Base-by-base conservation (phyloP, 306 rosid genomes). In the Ormosia semicastrata region DNA sequence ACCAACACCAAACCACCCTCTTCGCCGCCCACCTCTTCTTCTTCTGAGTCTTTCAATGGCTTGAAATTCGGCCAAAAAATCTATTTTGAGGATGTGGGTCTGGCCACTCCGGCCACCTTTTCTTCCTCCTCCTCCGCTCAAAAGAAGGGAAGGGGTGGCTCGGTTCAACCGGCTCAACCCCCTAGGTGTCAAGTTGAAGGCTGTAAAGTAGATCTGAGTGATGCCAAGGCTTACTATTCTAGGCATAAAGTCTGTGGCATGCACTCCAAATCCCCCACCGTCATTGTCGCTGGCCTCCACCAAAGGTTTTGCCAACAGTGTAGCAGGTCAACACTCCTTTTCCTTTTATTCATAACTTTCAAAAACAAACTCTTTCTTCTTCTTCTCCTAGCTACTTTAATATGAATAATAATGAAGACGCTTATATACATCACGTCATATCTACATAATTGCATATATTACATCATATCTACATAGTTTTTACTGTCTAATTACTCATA, bases 251-350 rank as follows among this genome's bases (percentile, higher is more conserved):
- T 95, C 43, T 93, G 98, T 77, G 85, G 73, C 65, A 86, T 86
- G 91, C 99, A 95, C 82, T 95, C 99, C 40, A 95, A 93, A 75
- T 88, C 92, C 10, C 97, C 99, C 4, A 86, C 71, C 47, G 99
- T 91, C 82, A 58, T 84, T 80, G 98, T 95, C 53, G 84, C 89
- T 75, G 96, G 96, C 6, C 82, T 90, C 15, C 88, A 91, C 63
- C 98, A 95, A 79, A 87, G 99, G 88, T 95, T 95, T 90, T 95
- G 99, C 78, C 99, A 93, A 76, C 99, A 95, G 92, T 95, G 99
- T 76, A 93, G 99, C 93, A 92, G 99, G 86, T 86, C 69, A 36
- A 68, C 67, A 17, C 53, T 30, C 6, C 15, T 50, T 12, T n/a
- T 7, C 3, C 10, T 41, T 41, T 73, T 63, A 4, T 76, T 65